phyloP scores from a whole-genome alignment of 2,329 filamentous ascomycete genomes.

The Monascus ruber region DNA sequence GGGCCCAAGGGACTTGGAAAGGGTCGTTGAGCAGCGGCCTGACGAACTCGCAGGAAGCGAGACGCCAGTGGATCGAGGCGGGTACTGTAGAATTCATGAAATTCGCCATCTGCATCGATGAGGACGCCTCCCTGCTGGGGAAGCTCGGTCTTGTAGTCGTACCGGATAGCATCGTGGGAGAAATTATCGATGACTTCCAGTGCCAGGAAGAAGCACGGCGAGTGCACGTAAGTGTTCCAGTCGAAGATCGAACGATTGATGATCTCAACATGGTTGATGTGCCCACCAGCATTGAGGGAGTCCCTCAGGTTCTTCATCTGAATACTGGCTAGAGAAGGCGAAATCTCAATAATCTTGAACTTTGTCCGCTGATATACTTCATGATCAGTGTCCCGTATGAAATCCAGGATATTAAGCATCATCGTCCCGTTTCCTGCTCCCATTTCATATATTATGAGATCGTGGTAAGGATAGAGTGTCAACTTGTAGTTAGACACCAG shows the following conservation, averaged over 20 bases:
- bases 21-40: constrained; percentile 50
- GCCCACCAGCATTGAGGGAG: constrained; percentile 58
- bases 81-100: constrained; percentile 85
- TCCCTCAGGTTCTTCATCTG: constrained; percentile 61
- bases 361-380: constrained; percentile 89
- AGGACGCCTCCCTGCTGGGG: constrained; percentile 83
- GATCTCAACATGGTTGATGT: constrained; percentile 79
- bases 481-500: constrained; percentile 93
- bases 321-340: constrained; percentile 62
- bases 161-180: constrained; percentile 85
- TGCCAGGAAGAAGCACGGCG: constrained; percentile 92
- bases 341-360: constrained; percentile 95
- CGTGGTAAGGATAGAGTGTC: constrained; percentile 86
- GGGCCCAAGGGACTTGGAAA: constrained; percentile 35
- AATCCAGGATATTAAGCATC: constrained; percentile 97
- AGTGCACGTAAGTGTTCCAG: constrained; percentile 78
- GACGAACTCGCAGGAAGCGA: constrained; percentile 72
- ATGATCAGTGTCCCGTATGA: constrained; percentile 78
- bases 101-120: constrained; percentile 73
- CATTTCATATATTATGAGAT: constrained; percentile 98
- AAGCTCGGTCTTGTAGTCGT: constrained; percentile 67
- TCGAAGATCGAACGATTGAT: constrained; percentile 93
- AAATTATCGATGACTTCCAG: constrained; percentile 99
- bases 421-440: constrained; percentile 93
- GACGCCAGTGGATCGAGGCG: constrained; percentile 70